A percentile compares a stretch with the other conserved stretches of the same genome.
phyloP scores from a whole-genome alignment of 257 asterid genomes.

The Solanum habrochaites region DNA sequence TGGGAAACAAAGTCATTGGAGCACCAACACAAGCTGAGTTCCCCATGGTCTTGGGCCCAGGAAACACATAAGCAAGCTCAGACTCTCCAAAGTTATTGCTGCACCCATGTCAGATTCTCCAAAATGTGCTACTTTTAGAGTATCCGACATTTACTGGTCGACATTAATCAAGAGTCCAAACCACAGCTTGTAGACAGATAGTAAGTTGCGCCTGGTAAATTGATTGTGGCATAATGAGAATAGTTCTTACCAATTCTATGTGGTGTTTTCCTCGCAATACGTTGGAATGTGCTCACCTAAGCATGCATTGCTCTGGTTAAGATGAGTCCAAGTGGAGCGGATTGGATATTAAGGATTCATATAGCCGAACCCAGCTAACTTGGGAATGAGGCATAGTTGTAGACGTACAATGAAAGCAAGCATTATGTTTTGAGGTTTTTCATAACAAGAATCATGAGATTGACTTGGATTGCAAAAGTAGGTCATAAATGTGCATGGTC shows the following conservation, averaged over 20 bases:
- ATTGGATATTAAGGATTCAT: not conserved
- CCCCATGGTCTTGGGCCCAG: not conserved
- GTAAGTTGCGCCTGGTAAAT: not conserved
- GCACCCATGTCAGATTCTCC: not conserved
- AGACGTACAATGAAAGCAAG: not conserved
- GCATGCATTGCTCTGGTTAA: not conserved
- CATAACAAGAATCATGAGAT: not conserved
- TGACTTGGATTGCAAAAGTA: not conserved
- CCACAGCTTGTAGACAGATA: not conserved
- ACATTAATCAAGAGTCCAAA: not conserved
- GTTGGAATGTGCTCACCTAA: not conserved
- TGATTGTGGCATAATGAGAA: not conserved
- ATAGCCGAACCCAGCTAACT: not conserved
- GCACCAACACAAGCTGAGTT: not conserved
- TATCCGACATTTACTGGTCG: not conserved
- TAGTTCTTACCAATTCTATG: not conserved
- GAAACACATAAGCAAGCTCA: not conserved
- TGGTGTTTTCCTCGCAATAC: not conserved
- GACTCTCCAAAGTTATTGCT: not conserved
- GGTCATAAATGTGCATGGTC: not conserved
- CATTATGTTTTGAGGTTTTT: not conserved
- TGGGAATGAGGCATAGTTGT: not conserved
- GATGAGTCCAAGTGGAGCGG: not conserved
- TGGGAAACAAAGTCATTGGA: not conserved
- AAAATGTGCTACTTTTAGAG: not conserved